Conservation (phyloP, 2,329 filamentous ascomycete species). For the Curvularia lunata region DNA sequence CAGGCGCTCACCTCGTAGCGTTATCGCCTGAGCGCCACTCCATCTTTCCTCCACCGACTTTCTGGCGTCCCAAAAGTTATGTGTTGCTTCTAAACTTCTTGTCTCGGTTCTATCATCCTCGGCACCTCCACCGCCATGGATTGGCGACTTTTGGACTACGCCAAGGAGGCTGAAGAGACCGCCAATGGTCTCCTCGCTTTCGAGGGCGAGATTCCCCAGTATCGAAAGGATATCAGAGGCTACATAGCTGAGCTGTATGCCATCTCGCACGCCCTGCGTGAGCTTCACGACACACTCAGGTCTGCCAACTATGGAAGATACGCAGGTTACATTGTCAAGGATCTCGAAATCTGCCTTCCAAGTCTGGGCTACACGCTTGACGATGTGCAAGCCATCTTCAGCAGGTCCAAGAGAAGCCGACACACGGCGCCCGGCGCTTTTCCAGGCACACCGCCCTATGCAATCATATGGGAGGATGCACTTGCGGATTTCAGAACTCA, state of each 20-base stretch:
- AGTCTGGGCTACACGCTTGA: conserved; percentile 60
- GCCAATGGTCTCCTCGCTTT: conserved; percentile 59
- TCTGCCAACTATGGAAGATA: conserved; percentile 48
- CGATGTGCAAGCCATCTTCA: conserved; percentile 54
- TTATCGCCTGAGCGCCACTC: conserved; percentile 29
- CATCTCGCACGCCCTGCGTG: conserved; percentile 59
- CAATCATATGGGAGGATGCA: conserved; percentile 60
- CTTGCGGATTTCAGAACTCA: conserved; percentile 55
- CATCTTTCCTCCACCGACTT: conserved; percentile 19
- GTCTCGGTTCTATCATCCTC: conserved; percentile 28
- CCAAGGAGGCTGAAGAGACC: conserved; percentile 60
- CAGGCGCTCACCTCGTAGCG: conserved; percentile 37
- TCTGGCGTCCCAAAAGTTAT: conserved; percentile 23
- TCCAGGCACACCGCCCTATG: conserved; percentile 52
- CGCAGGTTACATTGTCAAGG: conserved; percentile 50
- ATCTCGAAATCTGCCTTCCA: conserved; percentile 57
- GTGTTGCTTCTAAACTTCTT: conserved; percentile 22
- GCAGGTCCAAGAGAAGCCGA: conserved; percentile 42
- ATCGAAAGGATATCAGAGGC: conserved; percentile 60
- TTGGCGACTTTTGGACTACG: conserved; percentile 48
- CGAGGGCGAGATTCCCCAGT: conserved; percentile 57
- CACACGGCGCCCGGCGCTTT: conserved; percentile 42
- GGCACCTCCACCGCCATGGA: conserved; percentile 46
- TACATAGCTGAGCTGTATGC: conserved; percentile 62
- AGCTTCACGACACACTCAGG: conserved; percentile 54